Evolutionary conservation across 129 eudicot genomes (phyloP).

Genomic region (Artemisia argyi): DNA sequence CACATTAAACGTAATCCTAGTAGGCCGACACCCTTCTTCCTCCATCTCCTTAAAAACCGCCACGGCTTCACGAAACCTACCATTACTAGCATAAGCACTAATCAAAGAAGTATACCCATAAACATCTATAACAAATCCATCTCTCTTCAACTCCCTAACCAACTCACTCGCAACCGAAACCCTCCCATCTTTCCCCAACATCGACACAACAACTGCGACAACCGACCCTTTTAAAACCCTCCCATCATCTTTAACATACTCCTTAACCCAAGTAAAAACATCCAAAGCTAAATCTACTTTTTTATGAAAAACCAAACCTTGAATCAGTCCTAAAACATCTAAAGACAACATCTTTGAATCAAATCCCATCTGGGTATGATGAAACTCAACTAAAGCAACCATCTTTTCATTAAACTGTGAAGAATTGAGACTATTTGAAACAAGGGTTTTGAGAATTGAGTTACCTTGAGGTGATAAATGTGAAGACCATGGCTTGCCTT

Average conservation of each 20-base stretch:
- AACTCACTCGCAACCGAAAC: slow-evolving; percentile 64
- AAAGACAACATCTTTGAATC: slow-evolving; percentile 36
- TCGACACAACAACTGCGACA: slow-evolving; percentile 64
- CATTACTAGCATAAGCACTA: slow-evolving; percentile 60
- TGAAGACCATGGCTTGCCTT: slow-evolving; percentile 80
- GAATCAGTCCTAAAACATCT: slow-evolving; percentile 68
- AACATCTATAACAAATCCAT: slow-evolving; percentile 68
- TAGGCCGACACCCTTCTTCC: slow-evolving; percentile 80
- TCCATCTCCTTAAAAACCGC: slow-evolving; percentile 75
- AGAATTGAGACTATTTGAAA: slow-evolving; percentile 34
- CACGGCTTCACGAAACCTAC: slow-evolving; percentile 85
- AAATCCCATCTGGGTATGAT: slow-evolving; percentile 22
- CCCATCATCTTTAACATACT: slow-evolving; percentile 32
- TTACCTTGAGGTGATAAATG: slow-evolving; percentile 67
- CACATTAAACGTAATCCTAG: slow-evolving; percentile 81
- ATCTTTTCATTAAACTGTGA: slow-evolving; percentile 34
- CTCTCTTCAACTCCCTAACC: slow-evolving; percentile 61
- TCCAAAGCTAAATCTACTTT: slow-evolving; percentile 67
- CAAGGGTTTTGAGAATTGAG: slow-evolving; percentile 51
- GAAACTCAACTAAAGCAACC: slow-evolving; percentile 31
- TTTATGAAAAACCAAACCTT: slow-evolving; percentile 65
- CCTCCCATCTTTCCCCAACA: slow-evolving; percentile 73
- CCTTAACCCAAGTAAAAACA: slow-evolving; percentile 67
- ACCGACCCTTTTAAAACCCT: slow-evolving; percentile 52
- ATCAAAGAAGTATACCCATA: slow-evolving; percentile 77